phyloP scores from a whole-genome alignment of 345 rosid genomes.

The Populus davidiana region DNA sequence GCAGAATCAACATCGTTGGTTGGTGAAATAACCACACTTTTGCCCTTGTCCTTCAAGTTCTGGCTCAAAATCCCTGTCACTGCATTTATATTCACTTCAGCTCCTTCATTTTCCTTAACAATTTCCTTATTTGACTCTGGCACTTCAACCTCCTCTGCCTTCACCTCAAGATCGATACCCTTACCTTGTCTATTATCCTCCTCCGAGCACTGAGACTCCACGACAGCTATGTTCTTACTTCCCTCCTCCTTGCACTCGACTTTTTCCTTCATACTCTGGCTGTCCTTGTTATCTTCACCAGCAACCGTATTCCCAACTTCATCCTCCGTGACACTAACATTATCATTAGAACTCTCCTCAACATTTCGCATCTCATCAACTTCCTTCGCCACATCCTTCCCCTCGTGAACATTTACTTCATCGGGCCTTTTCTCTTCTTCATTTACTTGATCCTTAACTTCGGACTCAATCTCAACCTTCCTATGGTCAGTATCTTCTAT shows the following conservation, averaged over 20 bases:
- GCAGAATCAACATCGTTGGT: constrained; percentile 29
- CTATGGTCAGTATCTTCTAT: constrained; percentile 13
- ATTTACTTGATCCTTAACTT: constrained; percentile 19
- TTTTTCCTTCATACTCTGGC: constrained; percentile 25
- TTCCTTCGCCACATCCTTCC: constrained; percentile 26
- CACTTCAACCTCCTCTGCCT: constrained; percentile 35
- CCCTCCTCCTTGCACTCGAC: constrained; percentile 31
- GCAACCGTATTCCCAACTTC: constrained; percentile 16
- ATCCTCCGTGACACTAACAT: constrained; percentile 13
- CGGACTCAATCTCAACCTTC: constrained; percentile 24
- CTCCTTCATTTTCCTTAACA: constrained; percentile 25
- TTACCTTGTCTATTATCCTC: constrained; percentile 34
- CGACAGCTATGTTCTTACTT: constrained; percentile 24
- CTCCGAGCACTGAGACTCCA: constrained; percentile 27
- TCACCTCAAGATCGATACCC: constrained; percentile 40
- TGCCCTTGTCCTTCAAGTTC: constrained; percentile 60
- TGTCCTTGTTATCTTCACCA: constrained; percentile 27
- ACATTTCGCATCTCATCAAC: constrained; percentile 31
- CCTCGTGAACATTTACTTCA: constrained; percentile 26
- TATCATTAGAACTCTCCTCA: constrained; percentile 26
- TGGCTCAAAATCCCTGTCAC: constrained; percentile 30
- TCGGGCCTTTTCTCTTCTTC: constrained; percentile 21
- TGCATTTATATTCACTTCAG: constrained; percentile 20
- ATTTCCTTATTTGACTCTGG: constrained; percentile 31
- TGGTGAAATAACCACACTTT: constrained; percentile 49